These are phyloP conservation scores for Biscutella laevigata DNA, from an alignment of 441 rosid genomes.

Conservation along the genomic window DNA sequence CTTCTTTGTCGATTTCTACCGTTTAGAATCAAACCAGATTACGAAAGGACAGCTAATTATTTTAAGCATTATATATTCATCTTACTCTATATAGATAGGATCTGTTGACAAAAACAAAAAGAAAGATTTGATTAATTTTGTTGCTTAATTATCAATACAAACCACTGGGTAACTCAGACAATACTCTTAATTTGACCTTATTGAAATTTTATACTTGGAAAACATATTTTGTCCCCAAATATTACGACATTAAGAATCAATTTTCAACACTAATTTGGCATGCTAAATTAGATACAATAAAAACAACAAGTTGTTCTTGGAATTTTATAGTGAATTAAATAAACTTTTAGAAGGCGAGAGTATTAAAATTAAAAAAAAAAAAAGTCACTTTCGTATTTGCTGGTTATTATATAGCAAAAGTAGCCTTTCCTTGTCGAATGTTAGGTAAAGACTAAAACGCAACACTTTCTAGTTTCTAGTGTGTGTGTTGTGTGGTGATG, in stretches of 20 bases:
- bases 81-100: too few relatives aligned
- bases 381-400: conserved; percentile 20
- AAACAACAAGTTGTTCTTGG: background rate
- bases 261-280: conserved; percentile 10
- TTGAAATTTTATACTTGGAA: background rate
- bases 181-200: background rate
- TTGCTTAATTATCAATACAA: too few relatives aligned
- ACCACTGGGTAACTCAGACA: too few relatives aligned
- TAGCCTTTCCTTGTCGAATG: conserved; percentile 20
- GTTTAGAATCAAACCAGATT: conserved; percentile 21
- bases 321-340: background rate
- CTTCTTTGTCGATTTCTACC: conserved; percentile 19
- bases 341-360: too few relatives aligned
- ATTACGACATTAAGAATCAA: background rate
- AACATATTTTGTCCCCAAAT: background rate
- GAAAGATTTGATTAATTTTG: too few relatives aligned
- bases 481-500: background rate
- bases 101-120: too few relatives aligned
- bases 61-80: conserved; percentile 13
- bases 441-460: conserved; percentile 17
- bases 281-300: background rate
- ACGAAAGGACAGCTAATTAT: conserved; percentile 21
- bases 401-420: conserved; percentile 12
- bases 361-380: background rate
- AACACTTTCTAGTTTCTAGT: background rate